phyloP scores from a whole-genome alignment of 2,329 filamentous ascomycete genomes.

The Fusarium chlamydosporum region DNA sequence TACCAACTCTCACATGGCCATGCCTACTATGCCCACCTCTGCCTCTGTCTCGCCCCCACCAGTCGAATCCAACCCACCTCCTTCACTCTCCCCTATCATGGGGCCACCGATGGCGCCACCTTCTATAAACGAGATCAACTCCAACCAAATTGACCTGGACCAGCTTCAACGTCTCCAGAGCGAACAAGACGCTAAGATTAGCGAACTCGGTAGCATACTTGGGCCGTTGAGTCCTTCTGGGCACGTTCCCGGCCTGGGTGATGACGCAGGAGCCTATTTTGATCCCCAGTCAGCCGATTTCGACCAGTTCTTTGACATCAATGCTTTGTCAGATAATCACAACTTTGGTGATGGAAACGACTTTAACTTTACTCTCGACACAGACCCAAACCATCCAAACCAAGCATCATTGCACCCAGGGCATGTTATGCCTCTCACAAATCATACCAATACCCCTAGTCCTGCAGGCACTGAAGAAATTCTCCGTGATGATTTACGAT shows the following conservation, averaged over 20 bases:
- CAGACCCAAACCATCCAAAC: constrained; percentile 48
- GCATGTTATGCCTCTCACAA: constrained; percentile 20
- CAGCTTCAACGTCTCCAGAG: constrained; percentile 82
- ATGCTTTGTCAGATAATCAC: constrained; percentile 57
- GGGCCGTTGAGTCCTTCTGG: constrained; percentile 86
- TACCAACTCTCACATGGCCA: constrained; percentile 36
- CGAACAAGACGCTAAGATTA: constrained; percentile 82
- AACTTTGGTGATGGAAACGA: constrained; percentile 63
- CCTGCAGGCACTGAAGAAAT: constrained; percentile 67
- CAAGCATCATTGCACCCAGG: constrained; percentile 54
- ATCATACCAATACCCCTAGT: constrained; percentile 59
- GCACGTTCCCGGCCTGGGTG: constrained; percentile 78
- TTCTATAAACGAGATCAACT: constrained; percentile 73
- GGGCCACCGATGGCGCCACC: constrained; percentile 60
- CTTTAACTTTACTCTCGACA: constrained; percentile 67
- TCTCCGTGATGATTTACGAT: constrained; percentile 58
- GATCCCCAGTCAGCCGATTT: constrained; percentile 61
- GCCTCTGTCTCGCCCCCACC: constrained; percentile 50
- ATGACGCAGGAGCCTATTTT: constrained; percentile 58
- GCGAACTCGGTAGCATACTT: constrained; percentile 79
- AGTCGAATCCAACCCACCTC: constrained; percentile 47
- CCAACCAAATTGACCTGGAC: constrained; percentile 82
- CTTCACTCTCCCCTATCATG: constrained; percentile 66
- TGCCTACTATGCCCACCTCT: constrained; percentile 42
- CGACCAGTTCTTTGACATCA: constrained; percentile 66